phyloP scores from a whole-genome alignment of 306 rosid species.

The Rosa lucieae region DNA sequence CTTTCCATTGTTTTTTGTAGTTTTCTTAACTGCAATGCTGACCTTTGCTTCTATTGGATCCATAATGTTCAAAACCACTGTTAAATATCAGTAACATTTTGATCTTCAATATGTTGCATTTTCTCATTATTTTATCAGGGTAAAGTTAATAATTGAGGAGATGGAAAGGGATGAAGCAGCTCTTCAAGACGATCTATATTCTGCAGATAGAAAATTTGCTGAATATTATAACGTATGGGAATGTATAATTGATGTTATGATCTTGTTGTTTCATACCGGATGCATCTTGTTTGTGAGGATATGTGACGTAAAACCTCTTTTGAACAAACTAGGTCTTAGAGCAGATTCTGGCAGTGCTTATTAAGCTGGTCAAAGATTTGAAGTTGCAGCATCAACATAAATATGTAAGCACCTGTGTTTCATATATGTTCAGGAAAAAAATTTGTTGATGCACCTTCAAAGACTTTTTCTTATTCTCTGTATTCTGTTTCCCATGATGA shows the following conservation, averaged over 20 bases:
- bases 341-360: slow-evolving; percentile 93
- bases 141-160: slow-evolving; percentile 89
- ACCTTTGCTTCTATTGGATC: slow-evolving; percentile 1
- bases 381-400: slow-evolving; percentile 97
- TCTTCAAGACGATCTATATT: slow-evolving; percentile 75
- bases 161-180: slow-evolving; percentile 94
- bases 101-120: slow-evolving; percentile 8
- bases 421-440: not conserved
- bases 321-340: slow-evolving; percentile 73
- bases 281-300: slow-evolving; percentile 9
- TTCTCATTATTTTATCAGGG: slow-evolving; percentile 48
- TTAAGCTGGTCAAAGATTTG: slow-evolving; percentile 94
- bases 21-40: not conserved
- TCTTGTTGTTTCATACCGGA: not conserved
- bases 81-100: not conserved
- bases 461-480: not conserved
- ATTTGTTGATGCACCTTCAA: not conserved
- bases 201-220: slow-evolving; percentile 95
- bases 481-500: not conserved
- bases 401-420: slow-evolving; percentile 55
- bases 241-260: slow-evolving; percentile 4
- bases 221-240: slow-evolving; percentile 78
- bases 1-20: not conserved
- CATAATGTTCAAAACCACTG: not conserved
- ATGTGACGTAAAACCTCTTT: slow-evolving; percentile 15